These are phyloP conservation scores for Populus pruinosa DNA, from an alignment of 345 rosid species.

Conservation along the genomic window DNA sequence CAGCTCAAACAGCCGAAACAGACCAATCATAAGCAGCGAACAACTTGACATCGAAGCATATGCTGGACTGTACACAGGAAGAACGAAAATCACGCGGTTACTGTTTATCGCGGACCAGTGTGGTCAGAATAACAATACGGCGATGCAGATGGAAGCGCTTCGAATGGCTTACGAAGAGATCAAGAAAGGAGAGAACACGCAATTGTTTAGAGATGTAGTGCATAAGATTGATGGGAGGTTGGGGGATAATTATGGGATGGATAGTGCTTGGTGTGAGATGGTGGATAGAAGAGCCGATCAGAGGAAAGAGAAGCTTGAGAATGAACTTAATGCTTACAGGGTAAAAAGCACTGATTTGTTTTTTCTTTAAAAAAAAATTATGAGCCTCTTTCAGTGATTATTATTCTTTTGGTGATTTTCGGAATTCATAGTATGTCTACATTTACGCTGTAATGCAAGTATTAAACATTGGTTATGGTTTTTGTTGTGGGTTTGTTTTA, in stretches of 20 bases:
- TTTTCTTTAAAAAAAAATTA: neutral
- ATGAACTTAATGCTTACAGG: conserved; percentile 88
- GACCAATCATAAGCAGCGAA: conserved; percentile 78
- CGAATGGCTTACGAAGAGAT: conserved; percentile 94
- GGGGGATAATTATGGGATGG: conserved; percentile 63
- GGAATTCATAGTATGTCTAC: neutral
- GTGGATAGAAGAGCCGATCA: conserved; percentile 80
- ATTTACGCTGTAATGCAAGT: neutral
- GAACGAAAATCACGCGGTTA: conserved; percentile 84
- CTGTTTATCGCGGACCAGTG: conserved; percentile 76
- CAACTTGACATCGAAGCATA: conserved; percentile 91
- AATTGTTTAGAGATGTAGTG: conserved; percentile 71
- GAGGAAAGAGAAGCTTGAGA: conserved; percentile 84
- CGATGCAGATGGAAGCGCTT: conserved; percentile 79
- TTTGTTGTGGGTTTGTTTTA: neutral
- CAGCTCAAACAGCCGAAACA: conserved; percentile 32
- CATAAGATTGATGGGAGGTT: conserved; percentile 63
- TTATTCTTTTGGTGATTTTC: neutral
- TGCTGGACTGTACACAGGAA: conserved; percentile 76
- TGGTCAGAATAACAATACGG: conserved; percentile 33
- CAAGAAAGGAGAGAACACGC: conserved; percentile 94
- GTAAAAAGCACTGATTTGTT: conserved; percentile 29
- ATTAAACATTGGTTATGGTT: neutral
- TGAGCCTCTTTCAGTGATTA: neutral
- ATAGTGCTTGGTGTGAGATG: conserved; percentile 63